Percentiles rank a stretch among this genome's conserved stretches.
Conservation (phyloP, 2,329 filamentous ascomycete genomes). For the Xylariaceae sp. region DNA sequence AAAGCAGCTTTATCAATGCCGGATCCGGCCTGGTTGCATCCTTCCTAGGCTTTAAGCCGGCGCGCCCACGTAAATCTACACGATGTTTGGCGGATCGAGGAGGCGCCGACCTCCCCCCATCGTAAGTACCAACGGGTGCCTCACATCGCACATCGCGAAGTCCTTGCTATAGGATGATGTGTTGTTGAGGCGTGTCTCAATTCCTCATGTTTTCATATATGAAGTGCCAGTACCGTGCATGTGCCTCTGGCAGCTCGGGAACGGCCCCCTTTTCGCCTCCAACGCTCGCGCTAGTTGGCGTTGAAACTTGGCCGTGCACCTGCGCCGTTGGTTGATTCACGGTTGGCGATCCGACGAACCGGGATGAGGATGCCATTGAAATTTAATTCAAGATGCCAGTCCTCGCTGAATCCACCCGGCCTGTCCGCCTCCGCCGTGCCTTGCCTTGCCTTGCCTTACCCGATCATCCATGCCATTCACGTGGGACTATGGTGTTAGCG, state of each 20-base stretch:
- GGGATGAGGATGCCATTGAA: slow-evolving; percentile 6
- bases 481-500: neutral
- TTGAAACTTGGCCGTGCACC: neutral
- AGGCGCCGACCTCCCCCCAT: slow-evolving; percentile 44
- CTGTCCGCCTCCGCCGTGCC: neutral
- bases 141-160: neutral
- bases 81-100: slow-evolving; percentile 48
- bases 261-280: neutral
- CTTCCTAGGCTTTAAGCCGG: slow-evolving; percentile 23
- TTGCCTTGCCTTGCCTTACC: neutral
- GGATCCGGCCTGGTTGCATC: slow-evolving; percentile 21
- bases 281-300: neutral
- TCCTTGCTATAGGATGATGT: slow-evolving; percentile 1
- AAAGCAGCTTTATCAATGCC: slow-evolving; percentile 24
- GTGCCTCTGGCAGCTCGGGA: neutral
- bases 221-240: neutral
- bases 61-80: slow-evolving; percentile 17
- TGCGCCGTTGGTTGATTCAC: neutral
- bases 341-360: neutral
- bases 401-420: neutral
- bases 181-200: slow-evolving; percentile 2
- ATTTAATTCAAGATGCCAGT: slow-evolving; percentile 9
- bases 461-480: slow-evolving; percentile 17
- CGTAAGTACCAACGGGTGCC: slow-evolving; percentile 37
- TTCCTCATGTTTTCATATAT: neutral